phyloP scores from a whole-genome alignment of 2,329 filamentous ascomycete species.

The Pseudocercospora fuligena region DNA sequence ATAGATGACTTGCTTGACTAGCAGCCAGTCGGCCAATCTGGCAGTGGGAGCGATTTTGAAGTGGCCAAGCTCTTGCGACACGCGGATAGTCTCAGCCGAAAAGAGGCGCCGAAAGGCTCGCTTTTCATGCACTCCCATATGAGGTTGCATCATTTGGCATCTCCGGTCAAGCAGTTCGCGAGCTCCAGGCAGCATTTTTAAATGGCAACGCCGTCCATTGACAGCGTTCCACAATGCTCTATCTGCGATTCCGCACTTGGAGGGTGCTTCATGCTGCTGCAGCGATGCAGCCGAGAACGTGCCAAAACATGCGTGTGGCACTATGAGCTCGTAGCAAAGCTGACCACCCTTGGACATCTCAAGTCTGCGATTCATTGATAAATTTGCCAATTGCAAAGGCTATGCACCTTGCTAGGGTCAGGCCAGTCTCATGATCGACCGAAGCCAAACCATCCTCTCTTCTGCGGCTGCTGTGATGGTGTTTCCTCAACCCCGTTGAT shows the following conservation, averaged over 20 bases:
- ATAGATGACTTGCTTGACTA: background rate
- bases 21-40: background rate
- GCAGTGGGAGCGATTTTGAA: background rate
- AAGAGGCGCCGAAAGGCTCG: background rate
- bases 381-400: background rate
- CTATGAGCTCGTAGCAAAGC: too few species aligned
- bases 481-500: conserved; percentile 31
- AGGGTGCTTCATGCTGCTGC: background rate
- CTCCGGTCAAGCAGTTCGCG: background rate
- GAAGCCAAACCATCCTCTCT: conserved; percentile 59
- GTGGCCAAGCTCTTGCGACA: background rate
- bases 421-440: conserved; percentile 42
- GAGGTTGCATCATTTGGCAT: background rate
- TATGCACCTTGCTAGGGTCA: background rate
- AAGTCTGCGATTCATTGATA: too few species aligned
- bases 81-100: background rate
- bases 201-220: background rate
- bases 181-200: background rate
- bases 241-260: background rate
- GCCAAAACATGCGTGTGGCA: background rate
- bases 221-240: background rate
- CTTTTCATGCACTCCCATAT: background rate
- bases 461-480: conserved; percentile 46
- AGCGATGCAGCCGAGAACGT: background rate
- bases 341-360: too few species aligned